Evolutionary conservation across 306 rosid genomes (phyloP).

Genomic region (cucumber (Cucumis sativus)): DNA sequence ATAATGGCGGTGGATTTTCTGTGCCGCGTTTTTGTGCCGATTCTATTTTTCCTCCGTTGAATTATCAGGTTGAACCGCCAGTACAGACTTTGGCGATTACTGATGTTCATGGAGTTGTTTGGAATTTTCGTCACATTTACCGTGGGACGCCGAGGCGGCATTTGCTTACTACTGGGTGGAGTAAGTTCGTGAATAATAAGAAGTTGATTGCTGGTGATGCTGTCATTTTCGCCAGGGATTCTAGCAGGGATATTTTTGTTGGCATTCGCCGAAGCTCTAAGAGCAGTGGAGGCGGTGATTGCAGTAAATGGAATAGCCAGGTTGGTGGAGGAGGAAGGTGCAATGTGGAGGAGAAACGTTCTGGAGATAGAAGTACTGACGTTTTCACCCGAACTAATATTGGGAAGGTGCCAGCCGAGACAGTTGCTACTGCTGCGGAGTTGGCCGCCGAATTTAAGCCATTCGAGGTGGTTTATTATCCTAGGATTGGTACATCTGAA

Average conservation of each 20-base stretch:
- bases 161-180: constrained; percentile 85
- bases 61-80: constrained; percentile 45
- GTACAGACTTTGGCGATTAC: constrained; percentile 39
- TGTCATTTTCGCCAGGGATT: constrained; percentile 42
- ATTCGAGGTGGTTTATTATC: constrained; percentile 63
- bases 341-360: constrained; percentile 14
- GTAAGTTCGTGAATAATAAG: constrained; percentile 59
- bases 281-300: background rate
- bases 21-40: constrained; percentile 74
- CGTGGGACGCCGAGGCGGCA: constrained; percentile 72
- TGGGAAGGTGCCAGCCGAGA: constrained; percentile 28
- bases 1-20: constrained; percentile 78
- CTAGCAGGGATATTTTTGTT: constrained; percentile 23
- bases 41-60: constrained; percentile 47
- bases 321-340: constrained; percentile 7
- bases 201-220: constrained; percentile 63
- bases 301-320: constrained; percentile 17
- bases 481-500: constrained; percentile 44
- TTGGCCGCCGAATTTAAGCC: constrained; percentile 36
- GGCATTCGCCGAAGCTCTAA: constrained; percentile 44
- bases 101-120: constrained; percentile 45
- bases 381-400: constrained; percentile 21
- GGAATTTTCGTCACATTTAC: constrained; percentile 64
- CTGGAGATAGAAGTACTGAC: constrained; percentile 11
- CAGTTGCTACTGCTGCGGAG: constrained; percentile 41